phyloP scores from a whole-genome alignment of 768 basidiomycete species.

The Lactifluus volemus region DNA sequence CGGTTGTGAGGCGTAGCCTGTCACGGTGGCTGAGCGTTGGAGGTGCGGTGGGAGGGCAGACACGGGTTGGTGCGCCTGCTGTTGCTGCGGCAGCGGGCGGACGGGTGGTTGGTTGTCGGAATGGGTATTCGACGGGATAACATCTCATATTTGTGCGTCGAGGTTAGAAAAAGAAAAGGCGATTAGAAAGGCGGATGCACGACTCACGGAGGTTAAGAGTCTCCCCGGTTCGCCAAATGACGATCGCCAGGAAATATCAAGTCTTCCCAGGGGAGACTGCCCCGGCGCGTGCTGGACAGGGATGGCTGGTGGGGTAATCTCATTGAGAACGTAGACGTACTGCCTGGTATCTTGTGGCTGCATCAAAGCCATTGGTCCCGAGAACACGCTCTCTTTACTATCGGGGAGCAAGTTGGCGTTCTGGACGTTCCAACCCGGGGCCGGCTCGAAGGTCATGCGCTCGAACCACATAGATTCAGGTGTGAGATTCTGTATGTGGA shows the following conservation, averaged over 20 bases:
- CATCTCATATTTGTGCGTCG: constrained; percentile 33
- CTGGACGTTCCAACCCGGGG: constrained; percentile 52
- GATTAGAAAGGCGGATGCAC: not conserved
- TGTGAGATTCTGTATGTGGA: constrained; percentile 86
- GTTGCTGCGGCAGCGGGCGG: constrained; percentile 29
- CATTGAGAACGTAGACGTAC: constrained; percentile 76
- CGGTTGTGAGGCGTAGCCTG: constrained; percentile 39
- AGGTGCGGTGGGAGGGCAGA: constrained; percentile 74
- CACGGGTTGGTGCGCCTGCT: constrained; percentile 35
- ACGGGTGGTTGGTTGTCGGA: constrained; percentile 32
- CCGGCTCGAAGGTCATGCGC: constrained; percentile 69
- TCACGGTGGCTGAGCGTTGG: constrained; percentile 42
- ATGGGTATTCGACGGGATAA: constrained; percentile 71
- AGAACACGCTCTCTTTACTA: constrained; percentile 38
- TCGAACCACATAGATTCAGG: constrained; percentile 71
- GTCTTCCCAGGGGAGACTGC: constrained; percentile 74
- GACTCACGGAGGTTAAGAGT: constrained; percentile 66
- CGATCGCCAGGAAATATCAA: constrained; percentile 86
- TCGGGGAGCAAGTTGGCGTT: constrained; percentile 41
- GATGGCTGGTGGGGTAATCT: constrained; percentile 34
- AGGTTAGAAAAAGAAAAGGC: not conserved
- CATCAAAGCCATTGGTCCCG: constrained; percentile 58
- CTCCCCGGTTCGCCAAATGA: constrained; percentile 80
- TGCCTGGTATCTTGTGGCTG: constrained; percentile 82
- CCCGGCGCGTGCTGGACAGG: constrained; percentile 50